A percentile compares a stretch with the other conserved stretches of the same genome.
Conservation (phyloP, 139 green algal genomes). For the Parachlorella kessleri region DNA sequence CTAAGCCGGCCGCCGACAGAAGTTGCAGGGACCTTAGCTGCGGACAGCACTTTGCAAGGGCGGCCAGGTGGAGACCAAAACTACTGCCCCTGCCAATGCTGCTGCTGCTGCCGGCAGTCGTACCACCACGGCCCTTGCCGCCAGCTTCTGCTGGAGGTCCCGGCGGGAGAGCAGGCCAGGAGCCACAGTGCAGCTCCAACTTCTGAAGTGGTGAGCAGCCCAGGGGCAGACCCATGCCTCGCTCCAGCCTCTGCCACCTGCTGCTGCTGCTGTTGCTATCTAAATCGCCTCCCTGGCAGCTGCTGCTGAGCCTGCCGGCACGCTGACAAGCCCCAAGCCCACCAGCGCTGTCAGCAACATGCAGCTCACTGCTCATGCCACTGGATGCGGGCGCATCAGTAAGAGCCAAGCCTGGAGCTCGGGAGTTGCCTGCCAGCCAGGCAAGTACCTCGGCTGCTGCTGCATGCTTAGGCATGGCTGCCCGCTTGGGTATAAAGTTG, state of each 20-base stretch:
- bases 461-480: constrained; percentile 2
- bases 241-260: background rate
- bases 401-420: no score
- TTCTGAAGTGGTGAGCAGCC: background rate
- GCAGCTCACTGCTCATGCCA: no score
- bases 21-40: constrained; percentile 18
- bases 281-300: no score
- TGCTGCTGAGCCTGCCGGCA: no score
- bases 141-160: no score
- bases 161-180: no score
- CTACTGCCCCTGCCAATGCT: background rate
- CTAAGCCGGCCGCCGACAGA: background rate
- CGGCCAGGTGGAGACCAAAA: no score
- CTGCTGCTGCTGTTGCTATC: background rate
- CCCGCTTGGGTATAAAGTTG: background rate
- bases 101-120: no score
- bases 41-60: constrained; percentile 3
- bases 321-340: no score
- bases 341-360: no score
- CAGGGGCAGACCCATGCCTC: background rate
- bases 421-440: constrained; percentile 16
- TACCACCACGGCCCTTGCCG: no score
- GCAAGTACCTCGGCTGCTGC: constrained; percentile 9
- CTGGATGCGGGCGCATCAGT: no score
- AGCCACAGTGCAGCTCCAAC: constrained; percentile 8